Evolutionary conservation across 2,329 filamentous ascomycete genomes (phyloP).

Genomic region (Arthrobotrys megalospora): DNA sequence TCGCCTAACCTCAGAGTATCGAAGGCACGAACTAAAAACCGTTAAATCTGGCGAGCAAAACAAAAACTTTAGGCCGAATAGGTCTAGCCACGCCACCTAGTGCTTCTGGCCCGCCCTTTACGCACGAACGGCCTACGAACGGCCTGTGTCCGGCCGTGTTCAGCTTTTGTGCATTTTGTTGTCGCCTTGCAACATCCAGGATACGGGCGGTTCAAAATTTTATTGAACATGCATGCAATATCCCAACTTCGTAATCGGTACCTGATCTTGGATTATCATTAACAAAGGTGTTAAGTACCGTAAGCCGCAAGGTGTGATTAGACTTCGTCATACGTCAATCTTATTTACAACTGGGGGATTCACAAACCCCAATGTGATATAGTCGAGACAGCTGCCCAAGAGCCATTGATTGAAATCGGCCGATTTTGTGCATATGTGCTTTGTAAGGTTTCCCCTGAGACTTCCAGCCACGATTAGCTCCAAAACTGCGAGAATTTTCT

Average conservation of each 20-base stretch:
- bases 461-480: conserved; percentile 6
- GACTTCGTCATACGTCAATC: conserved; percentile 46
- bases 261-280: conserved; percentile 27
- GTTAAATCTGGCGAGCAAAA: conserved; percentile 24
- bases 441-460: conserved; percentile 2
- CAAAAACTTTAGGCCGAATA: conserved; percentile 18
- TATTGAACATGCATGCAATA: conserved; percentile 23
- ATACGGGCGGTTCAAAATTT: conserved; percentile 26
- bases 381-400: neutral
- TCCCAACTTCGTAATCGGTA: conserved; percentile 32
- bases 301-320: conserved; percentile 15
- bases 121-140: conserved; percentile 5
- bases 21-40: conserved; percentile 14
- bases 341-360: conserved; percentile 16
- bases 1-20: conserved; percentile 18
- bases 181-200: conserved; percentile 31
- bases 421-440: neutral
- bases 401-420: neutral
- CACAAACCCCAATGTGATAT: conserved; percentile 6
- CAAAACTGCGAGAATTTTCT: conserved; percentile 3
- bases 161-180: conserved; percentile 20
- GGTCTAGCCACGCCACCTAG: conserved; percentile 28
- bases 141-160: conserved; percentile 19
- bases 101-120: conserved; percentile 42
- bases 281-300: conserved; percentile 4